Conservation (phyloP, 2,329 filamentous ascomycete genomes). For the Blastomyces silverae region DNA sequence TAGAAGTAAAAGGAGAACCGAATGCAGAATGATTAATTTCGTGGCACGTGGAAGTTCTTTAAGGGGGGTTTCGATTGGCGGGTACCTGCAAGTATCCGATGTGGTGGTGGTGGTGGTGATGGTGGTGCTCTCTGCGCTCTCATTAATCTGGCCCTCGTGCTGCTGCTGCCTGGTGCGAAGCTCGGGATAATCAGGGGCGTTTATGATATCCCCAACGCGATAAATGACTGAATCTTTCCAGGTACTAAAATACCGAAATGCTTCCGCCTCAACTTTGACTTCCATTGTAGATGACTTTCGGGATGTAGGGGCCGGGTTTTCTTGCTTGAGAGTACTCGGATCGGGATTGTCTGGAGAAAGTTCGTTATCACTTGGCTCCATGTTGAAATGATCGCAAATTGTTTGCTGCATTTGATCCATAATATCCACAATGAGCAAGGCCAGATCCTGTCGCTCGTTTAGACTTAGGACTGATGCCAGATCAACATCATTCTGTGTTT, state of each 20-base stretch:
- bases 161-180: neutral
- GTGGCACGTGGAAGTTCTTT: slow-evolving; percentile 35
- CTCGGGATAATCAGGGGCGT: slow-evolving; percentile 23
- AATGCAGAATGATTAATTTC: slow-evolving; percentile 61
- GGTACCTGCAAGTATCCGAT: slow-evolving; percentile 35
- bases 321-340: neutral
- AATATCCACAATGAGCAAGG: slow-evolving; percentile 36
- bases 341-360: neutral
- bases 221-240: slow-evolving; percentile 68
- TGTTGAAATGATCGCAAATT: slow-evolving; percentile 36
- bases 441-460: slow-evolving; percentile 40
- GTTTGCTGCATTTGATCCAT: slow-evolving; percentile 37
- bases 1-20: slow-evolving; percentile 63
- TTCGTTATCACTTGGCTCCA: neutral
- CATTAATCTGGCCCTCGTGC: neutral
- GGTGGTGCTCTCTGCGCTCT: neutral
- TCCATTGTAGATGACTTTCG: slow-evolving; percentile 25
- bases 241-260: slow-evolving; percentile 65
- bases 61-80: slow-evolving; percentile 56
- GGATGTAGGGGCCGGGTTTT: neutral
- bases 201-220: slow-evolving; percentile 64
- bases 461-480: slow-evolving; percentile 39
- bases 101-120: too few relatives aligned
- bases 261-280: slow-evolving; percentile 56
- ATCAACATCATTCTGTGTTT: slow-evolving; percentile 27